These are phyloP conservation scores for Neurospora tetraspora DNA, from an alignment of 495 filamentous ascomycete species.

Conservation along the genomic window DNA sequence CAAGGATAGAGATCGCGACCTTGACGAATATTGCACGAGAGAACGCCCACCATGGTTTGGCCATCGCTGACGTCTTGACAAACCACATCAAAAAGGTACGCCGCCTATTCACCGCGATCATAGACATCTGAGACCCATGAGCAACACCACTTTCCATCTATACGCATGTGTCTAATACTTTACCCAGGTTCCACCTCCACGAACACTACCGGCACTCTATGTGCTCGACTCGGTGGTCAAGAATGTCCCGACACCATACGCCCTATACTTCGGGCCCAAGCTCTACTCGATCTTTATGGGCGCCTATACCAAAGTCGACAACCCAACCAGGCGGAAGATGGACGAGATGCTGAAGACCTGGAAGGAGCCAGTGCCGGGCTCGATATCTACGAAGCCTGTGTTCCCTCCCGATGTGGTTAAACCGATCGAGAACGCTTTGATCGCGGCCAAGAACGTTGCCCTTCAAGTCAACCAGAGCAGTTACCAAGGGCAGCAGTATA, in stretches of 20 bases:
- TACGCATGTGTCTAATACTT: conserved; percentile 6
- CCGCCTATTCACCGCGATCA: conserved; percentile 12
- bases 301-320: conserved; percentile 81
- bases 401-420: conserved; percentile 77
- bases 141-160: not conserved
- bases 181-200: conserved; percentile 63
- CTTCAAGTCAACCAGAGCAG: conserved; percentile 61
- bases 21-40: conserved; percentile 93
- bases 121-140: not conserved
- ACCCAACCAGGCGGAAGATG: conserved; percentile 70
- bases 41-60: conserved; percentile 86
- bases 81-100: conserved; percentile 91
- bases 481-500: conserved; percentile 51
- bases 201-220: conserved; percentile 91
- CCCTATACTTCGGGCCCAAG: conserved; percentile 82
- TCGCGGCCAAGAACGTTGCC: conserved; percentile 72
- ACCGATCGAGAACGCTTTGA: conserved; percentile 86
- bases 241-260: conserved; percentile 96
- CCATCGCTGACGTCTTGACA: conserved; percentile 79
- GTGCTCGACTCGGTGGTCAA: conserved; percentile 97
- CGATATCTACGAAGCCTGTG: conserved; percentile 76
- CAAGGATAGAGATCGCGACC: conserved; percentile 86
- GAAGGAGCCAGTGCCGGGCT: conserved; percentile 93
- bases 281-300: conserved; percentile 94
- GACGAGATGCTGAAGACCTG: conserved; percentile 97